phyloP scores from a whole-genome alignment of 257 asterid genomes.

The Lycium ferocissimum region DNA sequence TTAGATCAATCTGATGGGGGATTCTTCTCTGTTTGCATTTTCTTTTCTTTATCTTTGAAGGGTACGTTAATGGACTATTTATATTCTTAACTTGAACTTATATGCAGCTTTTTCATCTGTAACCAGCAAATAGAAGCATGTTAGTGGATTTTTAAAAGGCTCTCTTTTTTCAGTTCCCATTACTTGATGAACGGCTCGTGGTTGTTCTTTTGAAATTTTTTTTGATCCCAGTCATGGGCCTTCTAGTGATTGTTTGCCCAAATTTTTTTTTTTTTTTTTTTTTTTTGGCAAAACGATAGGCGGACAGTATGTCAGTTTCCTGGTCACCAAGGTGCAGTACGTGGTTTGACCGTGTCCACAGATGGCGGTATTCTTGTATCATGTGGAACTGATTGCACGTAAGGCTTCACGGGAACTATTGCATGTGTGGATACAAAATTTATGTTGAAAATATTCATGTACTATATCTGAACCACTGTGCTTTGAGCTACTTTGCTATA shows the following conservation, averaged over 20 bases:
- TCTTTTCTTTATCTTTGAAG: not conserved
- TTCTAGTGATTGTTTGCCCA: conserved; percentile 10
- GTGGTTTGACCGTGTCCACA: conserved; percentile 83
- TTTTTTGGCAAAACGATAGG: conserved; percentile 43
- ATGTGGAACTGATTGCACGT: conserved; percentile 97
- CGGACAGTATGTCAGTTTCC: conserved; percentile 88
- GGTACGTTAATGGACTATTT: not conserved
- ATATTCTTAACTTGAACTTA: not conserved
- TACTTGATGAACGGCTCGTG: not conserved
- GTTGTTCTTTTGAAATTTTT: not conserved
- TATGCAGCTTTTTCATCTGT: not conserved
- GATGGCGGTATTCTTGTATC: conserved; percentile 91
- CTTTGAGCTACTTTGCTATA: conserved; percentile 43
- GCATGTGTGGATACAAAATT: not conserved
- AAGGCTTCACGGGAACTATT: conserved; percentile 40
- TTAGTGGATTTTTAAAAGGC: no score
- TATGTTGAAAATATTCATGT: not conserved
- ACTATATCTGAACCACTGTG: not conserved
- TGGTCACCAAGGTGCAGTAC: conserved; percentile 94
- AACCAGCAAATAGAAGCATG: not conserved
- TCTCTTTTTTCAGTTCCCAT: not conserved
- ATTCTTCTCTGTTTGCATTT: not conserved
- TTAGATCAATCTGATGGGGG: not conserved
- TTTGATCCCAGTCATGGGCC: not conserved
- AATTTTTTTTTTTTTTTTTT: not conserved